Percentiles rank a stretch among this genome's conserved stretches.
These are phyloP conservation scores for Scalesia atractyloides DNA, from an alignment of 129 eudicot genomes.

Conservation along the genomic window DNA sequence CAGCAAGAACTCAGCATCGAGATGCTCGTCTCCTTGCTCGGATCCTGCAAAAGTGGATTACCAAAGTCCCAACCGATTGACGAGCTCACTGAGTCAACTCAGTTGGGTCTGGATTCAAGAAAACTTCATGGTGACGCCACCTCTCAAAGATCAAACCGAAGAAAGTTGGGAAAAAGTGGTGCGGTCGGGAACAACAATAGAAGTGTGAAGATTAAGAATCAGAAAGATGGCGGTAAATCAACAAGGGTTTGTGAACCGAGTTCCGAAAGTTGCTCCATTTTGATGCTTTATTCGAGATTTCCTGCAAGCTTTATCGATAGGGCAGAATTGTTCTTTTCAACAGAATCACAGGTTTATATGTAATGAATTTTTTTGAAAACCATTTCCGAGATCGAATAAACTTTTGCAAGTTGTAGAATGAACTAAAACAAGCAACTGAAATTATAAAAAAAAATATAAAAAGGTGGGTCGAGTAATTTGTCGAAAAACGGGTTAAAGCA, in stretches of 20 bases:
- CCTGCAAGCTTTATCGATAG: constrained; percentile 63
- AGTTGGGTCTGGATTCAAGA: constrained; percentile 49
- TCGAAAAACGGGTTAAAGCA: neutral
- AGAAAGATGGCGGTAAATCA: constrained; percentile 47
- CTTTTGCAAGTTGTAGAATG: neutral
- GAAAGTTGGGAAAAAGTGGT: constrained; percentile 52
- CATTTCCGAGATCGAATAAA: constrained; percentile 4
- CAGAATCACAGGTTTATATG: constrained; percentile 40
- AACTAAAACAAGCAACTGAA: neutral
- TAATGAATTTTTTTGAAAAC: constrained; percentile 29
- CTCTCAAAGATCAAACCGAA: constrained; percentile 49
- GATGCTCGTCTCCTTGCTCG: constrained; percentile 84
- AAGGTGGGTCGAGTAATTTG: neutral
- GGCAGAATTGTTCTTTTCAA: constrained; percentile 82
- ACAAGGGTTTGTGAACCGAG: constrained; percentile 48
- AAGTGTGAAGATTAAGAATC: constrained; percentile 53
- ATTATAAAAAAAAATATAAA: neutral
- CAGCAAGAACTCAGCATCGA: constrained; percentile 97
- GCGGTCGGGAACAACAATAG: constrained; percentile 39
- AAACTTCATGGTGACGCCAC: constrained; percentile 49
- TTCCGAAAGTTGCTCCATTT: constrained; percentile 45
- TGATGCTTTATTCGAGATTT: constrained; percentile 75
- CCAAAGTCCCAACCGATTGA: constrained; percentile 33
- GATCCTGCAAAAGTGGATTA: constrained; percentile 60
- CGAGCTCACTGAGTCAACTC: constrained; percentile 50